A percentile compares a stretch with the other conserved stretches of the same genome.
Conservation (phyloP, 345 rosid genomes). For the Garcia nutans region DNA sequence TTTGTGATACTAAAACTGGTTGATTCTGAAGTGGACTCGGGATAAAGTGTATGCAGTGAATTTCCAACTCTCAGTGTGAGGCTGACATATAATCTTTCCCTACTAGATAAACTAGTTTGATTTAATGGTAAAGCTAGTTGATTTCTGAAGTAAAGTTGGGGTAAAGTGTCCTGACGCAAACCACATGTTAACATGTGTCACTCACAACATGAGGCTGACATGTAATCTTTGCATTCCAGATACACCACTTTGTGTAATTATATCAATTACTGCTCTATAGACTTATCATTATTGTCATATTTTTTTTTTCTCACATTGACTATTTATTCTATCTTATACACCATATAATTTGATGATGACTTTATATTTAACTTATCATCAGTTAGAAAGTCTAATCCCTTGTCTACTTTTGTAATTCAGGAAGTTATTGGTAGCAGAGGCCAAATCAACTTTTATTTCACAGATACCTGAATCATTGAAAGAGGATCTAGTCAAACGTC, state of each 20-base stretch:
- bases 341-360: background rate
- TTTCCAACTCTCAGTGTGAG: background rate
- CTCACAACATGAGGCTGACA: background rate
- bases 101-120: background rate
- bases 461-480: slow-evolving; percentile 72
- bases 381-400: background rate
- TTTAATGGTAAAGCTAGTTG: background rate
- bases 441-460: slow-evolving; percentile 48
- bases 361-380: background rate
- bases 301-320: background rate
- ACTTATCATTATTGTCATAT: background rate
- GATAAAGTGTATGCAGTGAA: background rate
- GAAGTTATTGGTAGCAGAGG: slow-evolving; percentile 66
- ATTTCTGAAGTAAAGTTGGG: background rate
- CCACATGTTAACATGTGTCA: background rate
- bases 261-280: background rate
- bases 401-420: slow-evolving; percentile 37
- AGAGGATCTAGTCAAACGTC: slow-evolving; percentile 56
- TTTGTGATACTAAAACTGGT: background rate
- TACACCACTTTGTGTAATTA: background rate
- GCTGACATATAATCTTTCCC: background rate
- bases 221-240: background rate
- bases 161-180: background rate
- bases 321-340: background rate
- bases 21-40: background rate